Base-by-base conservation (phyloP, 257 asterid species). In the Lycium barbarum region DNA sequence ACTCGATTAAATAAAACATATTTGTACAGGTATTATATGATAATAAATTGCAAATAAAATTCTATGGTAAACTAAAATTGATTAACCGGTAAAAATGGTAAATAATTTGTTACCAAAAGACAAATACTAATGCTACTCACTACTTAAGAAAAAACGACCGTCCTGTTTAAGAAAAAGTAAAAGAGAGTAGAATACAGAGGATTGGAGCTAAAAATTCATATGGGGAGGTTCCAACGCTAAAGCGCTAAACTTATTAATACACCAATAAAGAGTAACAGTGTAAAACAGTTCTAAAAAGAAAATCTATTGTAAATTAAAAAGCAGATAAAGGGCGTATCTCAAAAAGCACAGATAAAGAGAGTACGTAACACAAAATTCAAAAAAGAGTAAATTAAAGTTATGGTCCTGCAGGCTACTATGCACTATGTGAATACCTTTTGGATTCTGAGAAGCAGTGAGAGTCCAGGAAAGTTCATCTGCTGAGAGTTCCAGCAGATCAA, bases 401-500 rank as follows among this genome's bases (percentile, higher is more conserved):
- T 22, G 22, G 65, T 58, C 26, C 10, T 26, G 33, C 33, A 58
- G 18, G 71, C 7, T 14, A 20, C 0, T 61, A n/a, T 61, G 2
- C 35, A 2, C 33, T 61, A 17, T 57, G 2, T 57, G 0, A 26
- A 26, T 76, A 95, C 98, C 95, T 49, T 84, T 85, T 53, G 93
- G 89, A 47, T 87, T 86, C 49, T 87, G 91, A 78, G 94, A 88
- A 86, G 95, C 90, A 15, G 93, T 86, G 20, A 93, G 89, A 17
- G 95, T 89, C 86, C 87, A 82, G 81, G 81, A 87, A 62, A 95
- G 70, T 78, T 93, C 94, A 84, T 95, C 98, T 4, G 91, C 81
- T 2, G 98, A 91, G 11, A 91, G 84, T 78, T 95, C 98, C 86
- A 95, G 91, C 70, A 95, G 89, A 70, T 95, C 97, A 80, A 89